Percentiles rank a stretch among this genome's conserved stretches.
phyloP scores from a whole-genome alignment of 768 basidiomycete genomes.

The Podaxis sp. region DNA sequence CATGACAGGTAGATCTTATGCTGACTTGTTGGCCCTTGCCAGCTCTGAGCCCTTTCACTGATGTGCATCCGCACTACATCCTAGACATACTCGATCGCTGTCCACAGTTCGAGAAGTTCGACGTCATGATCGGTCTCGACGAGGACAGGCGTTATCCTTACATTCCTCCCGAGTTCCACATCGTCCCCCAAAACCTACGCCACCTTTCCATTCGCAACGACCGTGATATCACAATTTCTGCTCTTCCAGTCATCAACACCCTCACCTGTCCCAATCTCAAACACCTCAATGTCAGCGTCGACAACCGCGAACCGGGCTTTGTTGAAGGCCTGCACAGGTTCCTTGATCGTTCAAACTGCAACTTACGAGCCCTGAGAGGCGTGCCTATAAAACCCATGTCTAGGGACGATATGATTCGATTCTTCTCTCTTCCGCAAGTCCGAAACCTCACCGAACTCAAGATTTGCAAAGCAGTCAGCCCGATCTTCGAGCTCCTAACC shows the following conservation, averaged over 20 bases:
- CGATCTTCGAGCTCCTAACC: background rate
- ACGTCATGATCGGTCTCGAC: background rate
- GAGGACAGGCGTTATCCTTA: background rate
- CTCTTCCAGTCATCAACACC: background rate
- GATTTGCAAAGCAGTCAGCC: background rate
- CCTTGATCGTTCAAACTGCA: background rate
- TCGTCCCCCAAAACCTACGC: background rate
- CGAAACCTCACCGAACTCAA: background rate
- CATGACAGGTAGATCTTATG: too few relatives aligned
- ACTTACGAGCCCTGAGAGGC: background rate
- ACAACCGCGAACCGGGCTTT: background rate
- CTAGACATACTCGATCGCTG: background rate
- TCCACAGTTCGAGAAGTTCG: background rate
- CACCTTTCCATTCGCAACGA: background rate
- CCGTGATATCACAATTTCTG: background rate
- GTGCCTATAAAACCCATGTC: background rate
- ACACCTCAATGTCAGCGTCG: background rate
- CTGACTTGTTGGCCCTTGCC: too few relatives aligned
- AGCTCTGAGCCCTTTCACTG: too few relatives aligned
- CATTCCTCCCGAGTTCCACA: background rate
- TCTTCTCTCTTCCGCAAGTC: background rate
- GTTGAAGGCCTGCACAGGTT: background rate
- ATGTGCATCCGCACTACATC: background rate
- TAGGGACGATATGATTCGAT: background rate
- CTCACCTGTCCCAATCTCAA: background rate